Evolutionary conservation across 179 eudicot species (phyloP).

Genomic region (Gypsophila paniculata): DNA sequence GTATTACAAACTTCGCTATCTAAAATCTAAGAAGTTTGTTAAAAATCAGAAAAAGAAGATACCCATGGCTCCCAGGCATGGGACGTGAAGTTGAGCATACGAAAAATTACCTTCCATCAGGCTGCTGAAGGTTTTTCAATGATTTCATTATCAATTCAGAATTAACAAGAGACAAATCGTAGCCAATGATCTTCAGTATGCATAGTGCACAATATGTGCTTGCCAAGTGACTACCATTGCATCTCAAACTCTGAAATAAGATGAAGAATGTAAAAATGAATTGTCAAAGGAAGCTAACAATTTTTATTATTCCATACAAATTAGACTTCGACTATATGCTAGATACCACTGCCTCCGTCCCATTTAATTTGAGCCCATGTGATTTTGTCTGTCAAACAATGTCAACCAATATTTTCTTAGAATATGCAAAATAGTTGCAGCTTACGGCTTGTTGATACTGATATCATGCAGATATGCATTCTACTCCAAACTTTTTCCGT

Average conservation of each 20-base stretch:
- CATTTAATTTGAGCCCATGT: too few species aligned
- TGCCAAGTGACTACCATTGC: slow-evolving; percentile 85
- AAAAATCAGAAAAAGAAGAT: not conserved
- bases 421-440: too few species aligned
- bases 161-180: slow-evolving; percentile 52
- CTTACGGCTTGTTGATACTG: too few species aligned
- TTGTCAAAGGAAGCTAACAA: not conserved
- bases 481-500: too few species aligned
- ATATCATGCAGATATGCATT: too few species aligned
- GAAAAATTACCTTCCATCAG: slow-evolving; percentile 70
- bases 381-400: too few species aligned
- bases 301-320: not conserved
- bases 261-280: slow-evolving; percentile 8
- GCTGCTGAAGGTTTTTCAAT: slow-evolving; percentile 74
- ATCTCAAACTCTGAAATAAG: slow-evolving; percentile 41
- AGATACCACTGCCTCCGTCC: too few species aligned
- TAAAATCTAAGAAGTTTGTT: not conserved
- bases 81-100: too few species aligned
- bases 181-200: slow-evolving; percentile 74
- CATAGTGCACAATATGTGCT: slow-evolving; percentile 91
- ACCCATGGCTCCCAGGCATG: not conserved
- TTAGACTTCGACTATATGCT: too few species aligned
- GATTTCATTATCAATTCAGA: slow-evolving; percentile 50
- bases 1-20: not conserved
- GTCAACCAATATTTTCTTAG: too few species aligned